Conservation (phyloP, 148 eudicot species). For the Chenopodium suecicum region DNA sequence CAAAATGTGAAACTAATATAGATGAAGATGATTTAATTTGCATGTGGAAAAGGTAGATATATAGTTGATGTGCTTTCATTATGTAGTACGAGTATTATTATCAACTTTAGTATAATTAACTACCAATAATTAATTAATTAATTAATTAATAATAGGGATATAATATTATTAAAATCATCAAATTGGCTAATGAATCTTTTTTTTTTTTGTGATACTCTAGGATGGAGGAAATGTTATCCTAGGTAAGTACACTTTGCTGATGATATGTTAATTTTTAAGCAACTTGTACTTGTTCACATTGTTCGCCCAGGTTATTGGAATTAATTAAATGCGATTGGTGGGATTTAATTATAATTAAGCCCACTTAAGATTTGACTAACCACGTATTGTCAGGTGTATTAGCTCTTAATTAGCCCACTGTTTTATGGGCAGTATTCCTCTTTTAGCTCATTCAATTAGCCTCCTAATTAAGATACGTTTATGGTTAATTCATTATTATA, state of each 20-base stretch:
- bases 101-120: neutral
- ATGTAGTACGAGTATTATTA: neutral
- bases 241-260: conserved; percentile 34
- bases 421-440: conserved; percentile 16
- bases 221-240: conserved; percentile 31
- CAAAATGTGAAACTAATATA: no score
- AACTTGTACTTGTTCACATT: conserved; percentile 34
- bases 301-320: conserved; percentile 22
- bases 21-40: neutral
- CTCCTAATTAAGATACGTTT: conserved; percentile 9
- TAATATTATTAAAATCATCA: neutral
- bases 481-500: neutral
- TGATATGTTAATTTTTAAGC: conserved; percentile 6
- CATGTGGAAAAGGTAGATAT: conserved; percentile 9
- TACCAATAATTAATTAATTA: no score
- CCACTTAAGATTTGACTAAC: conserved; percentile 22
- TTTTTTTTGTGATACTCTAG: conserved; percentile 1
- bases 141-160: neutral
- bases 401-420: conserved; percentile 11
- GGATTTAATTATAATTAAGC: conserved; percentile 20
- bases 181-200: conserved; percentile 17
- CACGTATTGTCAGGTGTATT: conserved; percentile 14
- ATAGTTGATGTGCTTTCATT: conserved; percentile 4
- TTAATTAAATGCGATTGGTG: conserved; percentile 13
- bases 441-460: conserved; percentile 8